These are phyloP conservation scores for Phytophthora brassicae DNA, from an alignment of 352 stramenopile genomes.

Conservation along the genomic window DNA sequence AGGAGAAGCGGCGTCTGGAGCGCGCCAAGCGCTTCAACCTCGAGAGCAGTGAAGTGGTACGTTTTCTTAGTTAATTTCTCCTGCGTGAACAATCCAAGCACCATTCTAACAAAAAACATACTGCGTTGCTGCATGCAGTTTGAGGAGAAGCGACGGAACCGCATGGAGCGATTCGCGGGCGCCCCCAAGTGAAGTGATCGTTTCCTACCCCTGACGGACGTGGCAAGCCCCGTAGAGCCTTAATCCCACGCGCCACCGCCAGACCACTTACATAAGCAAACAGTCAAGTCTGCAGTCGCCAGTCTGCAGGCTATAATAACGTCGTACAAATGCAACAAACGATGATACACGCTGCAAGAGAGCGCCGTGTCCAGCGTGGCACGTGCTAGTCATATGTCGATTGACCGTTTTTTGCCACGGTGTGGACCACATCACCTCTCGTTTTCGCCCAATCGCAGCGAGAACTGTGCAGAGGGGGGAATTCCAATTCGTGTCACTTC, in stretches of 20 bases:
- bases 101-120: slow-evolving; percentile 8
- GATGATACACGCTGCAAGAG: slow-evolving; percentile 17
- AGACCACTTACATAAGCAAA: slow-evolving; percentile 2
- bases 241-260: slow-evolving; percentile 9
- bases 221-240: slow-evolving; percentile 20
- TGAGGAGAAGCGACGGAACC: slow-evolving; percentile 78
- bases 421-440: background rate
- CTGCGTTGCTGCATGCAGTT: slow-evolving; percentile 34
- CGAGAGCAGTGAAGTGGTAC: slow-evolving; percentile 78
- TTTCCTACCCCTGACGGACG: background rate
- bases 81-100: slow-evolving; percentile 3
- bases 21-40: slow-evolving; percentile 85
- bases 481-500: slow-evolving; percentile 38
- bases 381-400: background rate
- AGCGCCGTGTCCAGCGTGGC: slow-evolving; percentile 12
- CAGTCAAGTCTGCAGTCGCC: slow-evolving; percentile 2
- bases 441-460: slow-evolving; percentile 19
- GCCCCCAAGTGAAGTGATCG: slow-evolving; percentile 28
- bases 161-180: slow-evolving; percentile 61
- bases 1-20: slow-evolving; percentile 79
- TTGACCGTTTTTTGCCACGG: slow-evolving; percentile 8
- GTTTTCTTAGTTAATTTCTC: slow-evolving; percentile 12
- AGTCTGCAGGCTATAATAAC: slow-evolving; percentile 17
- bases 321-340: slow-evolving; percentile 36
- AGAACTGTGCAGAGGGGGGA: slow-evolving; percentile 6